Evolutionary conservation across 106 monocot species (phyloP).

Genomic region (Allium cepa): DNA sequence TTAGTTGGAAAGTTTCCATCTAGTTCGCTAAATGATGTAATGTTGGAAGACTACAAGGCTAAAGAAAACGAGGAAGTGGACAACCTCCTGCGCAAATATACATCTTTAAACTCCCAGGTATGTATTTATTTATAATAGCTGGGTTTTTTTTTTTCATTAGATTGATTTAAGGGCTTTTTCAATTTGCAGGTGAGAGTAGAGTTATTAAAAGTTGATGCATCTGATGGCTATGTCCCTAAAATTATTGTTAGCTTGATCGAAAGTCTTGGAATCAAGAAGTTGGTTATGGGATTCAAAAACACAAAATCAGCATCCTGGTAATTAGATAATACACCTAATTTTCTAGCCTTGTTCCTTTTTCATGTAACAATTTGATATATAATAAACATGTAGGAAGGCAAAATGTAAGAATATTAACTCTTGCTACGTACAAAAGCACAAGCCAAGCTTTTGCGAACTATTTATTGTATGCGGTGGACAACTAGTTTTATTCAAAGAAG

Average conservation of each 20-base stretch:
- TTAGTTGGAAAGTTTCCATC: constrained; percentile 11
- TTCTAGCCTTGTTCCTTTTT: neutral
- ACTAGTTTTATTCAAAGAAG: constrained; percentile 3
- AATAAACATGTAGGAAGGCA: neutral
- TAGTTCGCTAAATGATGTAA: constrained; percentile 3
- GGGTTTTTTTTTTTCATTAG: neutral
- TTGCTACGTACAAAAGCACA: constrained; percentile 14
- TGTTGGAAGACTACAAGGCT: constrained; percentile 3
- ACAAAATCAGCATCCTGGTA: constrained; percentile 7
- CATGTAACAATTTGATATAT: neutral
- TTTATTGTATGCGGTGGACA: constrained; percentile 6
- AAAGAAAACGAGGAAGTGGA: constrained; percentile 5
- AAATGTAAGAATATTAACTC: neutral
- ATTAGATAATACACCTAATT: neutral
- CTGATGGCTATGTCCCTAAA: neutral
- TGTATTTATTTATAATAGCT: neutral
- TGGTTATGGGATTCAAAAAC: constrained; percentile 13
- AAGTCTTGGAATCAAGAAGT: constrained; percentile 9
- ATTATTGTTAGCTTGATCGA: constrained; percentile 1
- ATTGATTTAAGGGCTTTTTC: neutral
- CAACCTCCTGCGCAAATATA: constrained; percentile 7
- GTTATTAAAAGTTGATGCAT: constrained; percentile 2
- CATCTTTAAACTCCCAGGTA: neutral
- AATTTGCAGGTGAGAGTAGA: constrained; percentile 6
- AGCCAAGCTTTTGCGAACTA: constrained; percentile 9